phyloP scores from a whole-genome alignment of 1,284 basidiomycete genomes.

The Rhodotorula sp. region DNA sequence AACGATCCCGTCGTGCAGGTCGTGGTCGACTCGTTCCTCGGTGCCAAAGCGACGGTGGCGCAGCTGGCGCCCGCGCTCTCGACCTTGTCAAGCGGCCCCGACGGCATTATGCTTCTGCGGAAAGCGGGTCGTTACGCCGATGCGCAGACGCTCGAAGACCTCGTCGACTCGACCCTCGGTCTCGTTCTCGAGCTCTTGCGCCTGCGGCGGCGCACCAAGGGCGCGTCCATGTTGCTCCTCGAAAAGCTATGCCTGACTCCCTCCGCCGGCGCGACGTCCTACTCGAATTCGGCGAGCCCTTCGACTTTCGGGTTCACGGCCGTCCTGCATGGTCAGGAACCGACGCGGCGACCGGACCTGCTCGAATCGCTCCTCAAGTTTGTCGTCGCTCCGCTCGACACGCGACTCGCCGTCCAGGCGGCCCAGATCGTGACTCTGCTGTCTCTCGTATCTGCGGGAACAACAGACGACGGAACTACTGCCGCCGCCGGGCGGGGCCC shows the following conservation, averaged over 20 bases:
- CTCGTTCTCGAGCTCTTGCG: constrained; percentile 64
- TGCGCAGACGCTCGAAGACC: constrained; percentile 63
- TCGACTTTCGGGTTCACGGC: constrained; percentile 2
- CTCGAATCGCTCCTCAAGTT: constrained; percentile 26
- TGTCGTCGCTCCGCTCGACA: constrained; percentile 25
- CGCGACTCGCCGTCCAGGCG: constrained; percentile 19
- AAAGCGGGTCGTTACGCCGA: constrained; percentile 66
- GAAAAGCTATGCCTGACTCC: constrained; percentile 57
- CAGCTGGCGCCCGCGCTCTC: constrained; percentile 73
- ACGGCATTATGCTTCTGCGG: constrained; percentile 62
- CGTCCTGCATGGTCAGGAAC: neutral
- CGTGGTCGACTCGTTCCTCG: constrained; percentile 61
- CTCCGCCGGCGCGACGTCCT: constrained; percentile 9
- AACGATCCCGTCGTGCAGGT: constrained; percentile 57
- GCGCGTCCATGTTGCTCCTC: constrained; percentile 59
- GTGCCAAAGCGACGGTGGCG: constrained; percentile 68
- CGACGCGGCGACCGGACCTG: constrained; percentile 15
- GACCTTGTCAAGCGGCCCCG: constrained; percentile 62
- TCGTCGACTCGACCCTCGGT: constrained; percentile 65
- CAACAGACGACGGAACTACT: neutral
- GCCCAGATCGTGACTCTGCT: constrained; percentile 28
- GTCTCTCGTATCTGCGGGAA: constrained; percentile 2
- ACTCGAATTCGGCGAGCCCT: constrained; percentile 3
- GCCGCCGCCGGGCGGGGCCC: neutral
- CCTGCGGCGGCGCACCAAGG: constrained; percentile 58